These are phyloP conservation scores for Artemisia argyi DNA, from an alignment of 129 eudicot genomes.

Conservation along the genomic window DNA sequence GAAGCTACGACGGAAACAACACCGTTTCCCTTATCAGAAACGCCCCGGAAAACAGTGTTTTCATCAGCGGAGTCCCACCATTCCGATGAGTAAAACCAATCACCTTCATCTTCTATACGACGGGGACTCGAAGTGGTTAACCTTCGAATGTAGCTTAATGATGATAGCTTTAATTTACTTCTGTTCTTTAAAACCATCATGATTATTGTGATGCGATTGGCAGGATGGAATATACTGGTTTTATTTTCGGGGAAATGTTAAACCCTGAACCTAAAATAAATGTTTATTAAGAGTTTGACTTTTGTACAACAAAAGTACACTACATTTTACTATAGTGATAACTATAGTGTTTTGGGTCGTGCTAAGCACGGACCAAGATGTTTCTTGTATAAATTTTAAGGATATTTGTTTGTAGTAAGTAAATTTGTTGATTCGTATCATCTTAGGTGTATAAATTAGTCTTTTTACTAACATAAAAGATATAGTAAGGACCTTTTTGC, in stretches of 20 bases:
- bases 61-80: conserved; percentile 72
- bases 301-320: too few relatives aligned
- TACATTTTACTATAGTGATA: too few relatives aligned
- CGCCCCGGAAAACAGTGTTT: conserved; percentile 55
- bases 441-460: too few relatives aligned
- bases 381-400: too few relatives aligned
- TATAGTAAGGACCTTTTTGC: too few relatives aligned
- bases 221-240: neutral
- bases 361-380: too few relatives aligned
- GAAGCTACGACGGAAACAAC: conserved; percentile 73
- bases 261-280: conserved; percentile 27
- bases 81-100: conserved; percentile 80
- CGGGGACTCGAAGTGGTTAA: conserved; percentile 39
- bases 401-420: too few relatives aligned
- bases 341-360: too few relatives aligned
- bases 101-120: conserved; percentile 71
- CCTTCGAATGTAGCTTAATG: conserved; percentile 28
- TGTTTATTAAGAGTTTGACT: too few relatives aligned
- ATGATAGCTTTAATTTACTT: conserved; percentile 11
- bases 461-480: too few relatives aligned
- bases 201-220: neutral
- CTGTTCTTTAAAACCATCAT: conserved; percentile 30
- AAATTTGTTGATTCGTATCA: too few relatives aligned
- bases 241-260: conserved; percentile 5
- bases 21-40: conserved; percentile 79